phyloP scores from a whole-genome alignment of 371 early-diverging fungal genomes.

The Lichtheimia ramosa region DNA sequence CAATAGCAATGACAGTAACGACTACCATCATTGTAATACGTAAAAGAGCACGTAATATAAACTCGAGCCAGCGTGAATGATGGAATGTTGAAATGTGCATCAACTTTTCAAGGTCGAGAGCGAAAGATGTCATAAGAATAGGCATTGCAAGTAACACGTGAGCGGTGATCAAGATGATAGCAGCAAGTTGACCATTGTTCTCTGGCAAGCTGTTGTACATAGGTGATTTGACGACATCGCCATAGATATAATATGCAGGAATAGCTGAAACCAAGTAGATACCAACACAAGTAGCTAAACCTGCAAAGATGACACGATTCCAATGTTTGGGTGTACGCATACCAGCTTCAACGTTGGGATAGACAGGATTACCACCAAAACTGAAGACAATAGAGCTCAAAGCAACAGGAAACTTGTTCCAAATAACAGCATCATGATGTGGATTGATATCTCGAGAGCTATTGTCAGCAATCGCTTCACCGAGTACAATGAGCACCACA shows the following conservation, averaged over 20 bases:
- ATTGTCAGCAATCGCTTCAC: constrained; percentile 25
- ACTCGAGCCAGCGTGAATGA: constrained; percentile 30
- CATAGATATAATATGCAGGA: constrained; percentile 84
- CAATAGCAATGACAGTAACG: constrained; percentile 51
- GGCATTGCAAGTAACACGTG: constrained; percentile 85
- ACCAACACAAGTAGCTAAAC: constrained; percentile 65
- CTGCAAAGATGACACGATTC: constrained; percentile 68
- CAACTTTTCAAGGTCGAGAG: constrained; percentile 67
- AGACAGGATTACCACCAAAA: constrained; percentile 54
- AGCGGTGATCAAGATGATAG: constrained; percentile 76
- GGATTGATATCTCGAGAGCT: constrained; percentile 1
- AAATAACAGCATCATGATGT: constrained; percentile 43
- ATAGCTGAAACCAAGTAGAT: constrained; percentile 77
- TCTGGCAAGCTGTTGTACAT: constrained; percentile 70
- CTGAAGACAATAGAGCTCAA: constrained; percentile 61
- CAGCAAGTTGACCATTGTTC: constrained; percentile 60
- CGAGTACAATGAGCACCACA: constrained; percentile 39
- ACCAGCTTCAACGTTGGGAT: constrained; percentile 71
- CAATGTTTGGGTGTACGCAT: constrained; percentile 79
- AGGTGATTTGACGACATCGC: constrained; percentile 67
- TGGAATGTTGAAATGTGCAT: constrained; percentile 37
- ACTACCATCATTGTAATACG: constrained; percentile 44
- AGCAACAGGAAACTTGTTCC: constrained; percentile 59
- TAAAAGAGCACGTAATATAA: constrained; percentile 40
- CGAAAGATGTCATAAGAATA: constrained; percentile 79